Conservation (phyloP, 2,329 filamentous ascomycete species). For the Pseudopithomyces maydicus region DNA sequence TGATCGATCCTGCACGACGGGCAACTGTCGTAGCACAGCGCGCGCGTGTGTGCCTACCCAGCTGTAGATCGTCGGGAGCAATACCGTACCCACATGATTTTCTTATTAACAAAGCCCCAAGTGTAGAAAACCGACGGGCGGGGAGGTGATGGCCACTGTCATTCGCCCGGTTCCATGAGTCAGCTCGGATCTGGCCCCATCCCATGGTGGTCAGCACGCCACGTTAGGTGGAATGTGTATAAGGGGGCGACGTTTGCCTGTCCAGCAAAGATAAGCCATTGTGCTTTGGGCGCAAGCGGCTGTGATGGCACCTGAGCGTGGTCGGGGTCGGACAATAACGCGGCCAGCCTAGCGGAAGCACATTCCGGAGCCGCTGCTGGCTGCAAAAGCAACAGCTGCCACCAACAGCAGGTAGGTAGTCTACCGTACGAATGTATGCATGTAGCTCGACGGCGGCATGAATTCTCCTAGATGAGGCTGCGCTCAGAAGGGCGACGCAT, state of each 20-base stretch:
- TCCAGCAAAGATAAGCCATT: background rate
- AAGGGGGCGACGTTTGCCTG: background rate
- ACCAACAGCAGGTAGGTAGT: no score
- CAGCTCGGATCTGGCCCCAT: slow-evolving; percentile 1
- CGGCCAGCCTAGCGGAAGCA: background rate
- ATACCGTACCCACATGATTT: no score
- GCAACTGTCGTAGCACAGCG: no score
- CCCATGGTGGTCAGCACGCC: slow-evolving; percentile 3
- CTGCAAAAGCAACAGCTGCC: background rate
- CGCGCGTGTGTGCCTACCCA: no score
- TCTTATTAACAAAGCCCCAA: no score
- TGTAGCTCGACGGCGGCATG: no score
- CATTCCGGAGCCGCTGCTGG: background rate
- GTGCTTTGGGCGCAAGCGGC: background rate
- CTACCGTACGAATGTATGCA: no score
- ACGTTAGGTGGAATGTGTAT: background rate
- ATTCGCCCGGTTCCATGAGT: background rate
- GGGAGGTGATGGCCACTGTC: background rate
- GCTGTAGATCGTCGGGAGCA: no score
- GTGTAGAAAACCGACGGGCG: background rate
- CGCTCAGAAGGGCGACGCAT: no score
- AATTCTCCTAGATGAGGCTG: no score
- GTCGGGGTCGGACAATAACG: background rate
- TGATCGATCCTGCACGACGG: no score
- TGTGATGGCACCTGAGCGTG: background rate